Conservation (phyloP, 352 stramenopile species). For the Thalassiosira hispida region DNA sequence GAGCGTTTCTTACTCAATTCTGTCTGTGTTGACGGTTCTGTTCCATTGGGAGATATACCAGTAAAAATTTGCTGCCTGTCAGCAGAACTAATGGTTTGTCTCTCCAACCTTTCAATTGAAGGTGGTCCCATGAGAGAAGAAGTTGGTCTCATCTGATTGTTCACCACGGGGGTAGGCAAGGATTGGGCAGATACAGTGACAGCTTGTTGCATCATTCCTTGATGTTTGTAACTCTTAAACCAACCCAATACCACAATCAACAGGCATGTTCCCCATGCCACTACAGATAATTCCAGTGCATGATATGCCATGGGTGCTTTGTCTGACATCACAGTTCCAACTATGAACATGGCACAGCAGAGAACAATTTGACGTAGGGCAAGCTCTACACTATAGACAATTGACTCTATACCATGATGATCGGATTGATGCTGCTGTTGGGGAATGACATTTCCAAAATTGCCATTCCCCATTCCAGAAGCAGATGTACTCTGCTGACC, state of each 20-base stretch:
- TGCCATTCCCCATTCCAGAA: not conserved
- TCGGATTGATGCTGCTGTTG: not conserved
- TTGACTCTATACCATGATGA: constrained; percentile 1
- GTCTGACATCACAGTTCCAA: constrained; percentile 29
- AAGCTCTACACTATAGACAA: constrained; percentile 17
- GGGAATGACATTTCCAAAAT: not conserved
- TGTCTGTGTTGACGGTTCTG: not conserved
- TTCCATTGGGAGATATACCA: not conserved
- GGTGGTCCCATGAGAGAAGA: not conserved
- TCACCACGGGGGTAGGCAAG: not conserved
- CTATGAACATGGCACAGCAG: constrained; percentile 34
- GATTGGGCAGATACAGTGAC: not conserved
- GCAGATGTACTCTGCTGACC: not conserved
- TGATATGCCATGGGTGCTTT: constrained; percentile 7
- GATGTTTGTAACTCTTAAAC: constrained; percentile 16
- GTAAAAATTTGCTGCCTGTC: not conserved
- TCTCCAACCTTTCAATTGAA: constrained; percentile 3
- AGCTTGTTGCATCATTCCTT: not conserved
- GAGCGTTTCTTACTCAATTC: constrained; percentile 17
- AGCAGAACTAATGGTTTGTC: not conserved
- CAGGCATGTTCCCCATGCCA: constrained; percentile 48
- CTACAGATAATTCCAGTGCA: constrained; percentile 27
- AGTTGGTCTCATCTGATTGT: not conserved
- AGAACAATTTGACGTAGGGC: constrained; percentile 25
- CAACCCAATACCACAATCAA: constrained; percentile 37